Percentiles rank a stretch among this genome's conserved stretches.
Conservation (phyloP, 225 moss, liverwort and hornwort genomes). For the Asterella californica region DNA sequence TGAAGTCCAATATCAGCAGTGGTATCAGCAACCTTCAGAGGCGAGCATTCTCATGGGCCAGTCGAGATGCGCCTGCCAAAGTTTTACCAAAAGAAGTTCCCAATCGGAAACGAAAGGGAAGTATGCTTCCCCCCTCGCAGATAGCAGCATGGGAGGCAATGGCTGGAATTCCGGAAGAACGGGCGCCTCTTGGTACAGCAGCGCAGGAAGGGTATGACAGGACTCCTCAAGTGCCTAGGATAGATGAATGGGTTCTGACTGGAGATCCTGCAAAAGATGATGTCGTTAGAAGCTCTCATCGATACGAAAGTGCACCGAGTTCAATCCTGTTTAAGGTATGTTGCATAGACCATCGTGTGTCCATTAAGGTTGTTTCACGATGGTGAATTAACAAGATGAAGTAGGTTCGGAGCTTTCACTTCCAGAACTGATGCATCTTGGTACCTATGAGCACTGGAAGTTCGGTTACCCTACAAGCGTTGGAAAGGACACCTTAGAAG, state of each 20-base stretch:
- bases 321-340: slow-evolving; percentile 87
- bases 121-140: slow-evolving; percentile 78
- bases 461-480: background rate
- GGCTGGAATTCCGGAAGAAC: slow-evolving; percentile 89
- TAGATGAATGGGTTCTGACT: slow-evolving; percentile 89
- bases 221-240: slow-evolving; percentile 63
- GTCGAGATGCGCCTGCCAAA: slow-evolving; percentile 69
- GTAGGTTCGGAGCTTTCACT: background rate
- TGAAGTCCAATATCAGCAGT: slow-evolving; percentile 67
- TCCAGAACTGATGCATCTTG: background rate
- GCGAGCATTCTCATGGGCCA: slow-evolving; percentile 87
- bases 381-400: background rate
- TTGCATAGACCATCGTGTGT: too few species aligned
- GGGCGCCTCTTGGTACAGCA: slow-evolving; percentile 34
- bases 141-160: slow-evolving; percentile 96
- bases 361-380: background rate
- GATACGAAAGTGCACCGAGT: slow-evolving; percentile 93
- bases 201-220: slow-evolving; percentile 73
- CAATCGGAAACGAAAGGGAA: slow-evolving; percentile 78
- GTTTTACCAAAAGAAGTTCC: slow-evolving; percentile 56
- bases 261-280: slow-evolving; percentile 87
- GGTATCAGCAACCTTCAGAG: slow-evolving; percentile 68
- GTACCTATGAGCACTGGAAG: background rate
- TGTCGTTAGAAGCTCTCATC: slow-evolving; percentile 78
- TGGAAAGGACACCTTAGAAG: background rate